These are phyloP conservation scores for Megacollybia marginata DNA, from an alignment of 768 basidiomycete genomes.

Conservation along the genomic window DNA sequence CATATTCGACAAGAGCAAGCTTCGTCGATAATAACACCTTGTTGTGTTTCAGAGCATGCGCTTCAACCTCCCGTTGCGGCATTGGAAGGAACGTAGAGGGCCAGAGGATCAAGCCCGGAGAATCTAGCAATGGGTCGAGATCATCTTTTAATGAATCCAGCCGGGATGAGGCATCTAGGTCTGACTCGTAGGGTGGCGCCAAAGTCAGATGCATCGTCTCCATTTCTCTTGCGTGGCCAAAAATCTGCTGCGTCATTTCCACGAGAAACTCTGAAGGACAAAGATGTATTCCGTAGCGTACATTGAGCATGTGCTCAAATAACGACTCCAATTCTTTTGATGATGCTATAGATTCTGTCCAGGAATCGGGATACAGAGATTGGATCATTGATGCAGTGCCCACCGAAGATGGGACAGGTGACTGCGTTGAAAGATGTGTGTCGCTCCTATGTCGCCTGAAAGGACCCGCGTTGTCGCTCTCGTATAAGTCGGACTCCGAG, in stretches of 20 bases:
- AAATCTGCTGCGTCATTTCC: constrained; percentile 23
- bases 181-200: constrained; percentile 24
- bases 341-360: constrained; percentile 4
- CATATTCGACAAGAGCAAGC: constrained; percentile 32
- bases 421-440: neutral
- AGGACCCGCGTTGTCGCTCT: neutral
- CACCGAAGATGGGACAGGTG: constrained; percentile 24
- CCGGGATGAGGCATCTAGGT: neutral
- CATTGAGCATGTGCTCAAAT: constrained; percentile 36
- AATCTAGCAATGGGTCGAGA: constrained; percentile 23
- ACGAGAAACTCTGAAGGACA: constrained; percentile 28
- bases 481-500: constrained; percentile 1
- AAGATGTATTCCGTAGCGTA: constrained; percentile 29
- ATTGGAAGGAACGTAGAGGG: constrained; percentile 36
- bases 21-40: constrained; percentile 37
- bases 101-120: constrained; percentile 39
- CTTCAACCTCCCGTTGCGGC: constrained; percentile 35
- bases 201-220: constrained; percentile 31
- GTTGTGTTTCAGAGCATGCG: constrained; percentile 39
- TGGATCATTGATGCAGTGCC: constrained; percentile 95
- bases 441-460: too few species aligned
- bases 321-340: constrained; percentile 29
- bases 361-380: constrained; percentile 48
- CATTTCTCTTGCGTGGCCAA: constrained; percentile 24
- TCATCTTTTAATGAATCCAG: neutral